A percentile compares a stretch with the other conserved stretches of the same genome.
phyloP scores from a whole-genome alignment of 371 early-diverging fungal genomes.

The Encephalitozoon romaleae region DNA sequence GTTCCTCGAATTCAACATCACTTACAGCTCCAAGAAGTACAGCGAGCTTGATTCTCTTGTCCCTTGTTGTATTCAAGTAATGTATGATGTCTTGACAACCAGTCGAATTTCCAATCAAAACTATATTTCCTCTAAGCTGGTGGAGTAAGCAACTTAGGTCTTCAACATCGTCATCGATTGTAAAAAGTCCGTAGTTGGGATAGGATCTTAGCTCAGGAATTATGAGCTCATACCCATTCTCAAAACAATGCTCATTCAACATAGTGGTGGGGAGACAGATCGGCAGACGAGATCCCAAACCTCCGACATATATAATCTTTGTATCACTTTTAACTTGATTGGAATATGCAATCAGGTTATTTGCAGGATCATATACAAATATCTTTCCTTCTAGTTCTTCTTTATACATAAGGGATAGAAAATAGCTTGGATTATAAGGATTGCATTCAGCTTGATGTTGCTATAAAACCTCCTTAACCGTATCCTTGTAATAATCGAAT shows the following conservation, averaged over 20 bases:
- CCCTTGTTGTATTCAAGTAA: conserved; percentile 16
- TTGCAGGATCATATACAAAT: conserved; percentile 22
- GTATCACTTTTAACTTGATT: conserved; percentile 10
- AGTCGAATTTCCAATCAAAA: conserved; percentile 58
- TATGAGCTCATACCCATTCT: conserved; percentile 10
- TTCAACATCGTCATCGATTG: conserved; percentile 28
- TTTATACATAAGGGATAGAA: not conserved
- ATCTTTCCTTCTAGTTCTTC: conserved; percentile 13
- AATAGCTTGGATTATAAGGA: not conserved
- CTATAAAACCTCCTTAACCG: not conserved
- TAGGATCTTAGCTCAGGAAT: conserved; percentile 42
- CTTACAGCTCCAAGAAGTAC: conserved; percentile 60
- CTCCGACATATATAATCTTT: conserved; percentile 28
- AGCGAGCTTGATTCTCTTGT: conserved; percentile 3
- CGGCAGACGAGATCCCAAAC: conserved; percentile 19
- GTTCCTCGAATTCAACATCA: conserved; percentile 56
- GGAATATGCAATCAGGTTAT: conserved; percentile 7
- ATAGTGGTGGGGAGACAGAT: not conserved
- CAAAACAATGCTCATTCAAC: conserved; percentile 9
- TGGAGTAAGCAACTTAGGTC: conserved; percentile 15
- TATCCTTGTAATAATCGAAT: too few species aligned
- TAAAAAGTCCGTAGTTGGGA: conserved; percentile 29
- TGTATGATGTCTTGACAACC: conserved; percentile 55
- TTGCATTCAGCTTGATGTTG: not conserved
- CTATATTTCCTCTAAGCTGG: not conserved